These are phyloP conservation scores for Pedinophyceae sp. DNA, from an alignment of 139 green algal species.

Conservation along the genomic window DNA sequence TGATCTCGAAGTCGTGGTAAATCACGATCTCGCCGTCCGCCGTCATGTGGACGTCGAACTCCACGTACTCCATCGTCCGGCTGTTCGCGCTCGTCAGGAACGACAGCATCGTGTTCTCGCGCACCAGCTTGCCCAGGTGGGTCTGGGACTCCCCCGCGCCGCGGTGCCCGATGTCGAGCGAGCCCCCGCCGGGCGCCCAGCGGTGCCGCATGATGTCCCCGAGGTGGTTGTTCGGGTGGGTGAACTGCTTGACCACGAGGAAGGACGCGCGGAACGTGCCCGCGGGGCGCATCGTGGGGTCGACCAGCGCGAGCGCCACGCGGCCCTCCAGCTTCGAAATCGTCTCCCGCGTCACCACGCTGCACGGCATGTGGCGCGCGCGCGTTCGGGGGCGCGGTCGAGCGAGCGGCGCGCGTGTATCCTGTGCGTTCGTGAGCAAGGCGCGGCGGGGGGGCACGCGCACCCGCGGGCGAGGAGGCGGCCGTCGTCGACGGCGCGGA, in stretches of 20 bases:
- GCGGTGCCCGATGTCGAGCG: conserved; percentile 30
- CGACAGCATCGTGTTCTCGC: conserved; percentile 31
- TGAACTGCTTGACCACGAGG: conserved; percentile 20
- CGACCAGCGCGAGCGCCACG: conserved; percentile 13
- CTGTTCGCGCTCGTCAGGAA: conserved; percentile 27
- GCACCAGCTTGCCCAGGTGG: conserved; percentile 15
- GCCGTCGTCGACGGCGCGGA: conserved; percentile 2
- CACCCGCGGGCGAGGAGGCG: conserved; percentile 18
- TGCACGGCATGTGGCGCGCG: too few species aligned
- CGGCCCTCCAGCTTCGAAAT: conserved; percentile 14
- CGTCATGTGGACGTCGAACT: conserved; percentile 26
- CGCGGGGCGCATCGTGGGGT: conserved; percentile 8
- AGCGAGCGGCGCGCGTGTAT: too few species aligned
- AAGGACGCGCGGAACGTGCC: conserved; percentile 21
- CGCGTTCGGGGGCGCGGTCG: too few species aligned
- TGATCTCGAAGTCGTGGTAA: conserved; percentile 31
- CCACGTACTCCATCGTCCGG: conserved; percentile 25
- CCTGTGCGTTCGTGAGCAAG: too few species aligned
- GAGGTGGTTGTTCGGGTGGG: conserved; percentile 21
- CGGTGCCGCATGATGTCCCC: conserved; percentile 18
- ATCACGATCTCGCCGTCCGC: conserved; percentile 26
- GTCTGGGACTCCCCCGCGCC: conserved; percentile 17
- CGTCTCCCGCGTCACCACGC: too few species aligned
- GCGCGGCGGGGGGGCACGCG: conserved; percentile 7
- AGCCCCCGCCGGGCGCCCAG: conserved; percentile 13